These are phyloP conservation scores for Pseudogymnoascus sp. DNA, from an alignment of 2,329 filamentous ascomycete genomes.

Conservation along the genomic window DNA sequence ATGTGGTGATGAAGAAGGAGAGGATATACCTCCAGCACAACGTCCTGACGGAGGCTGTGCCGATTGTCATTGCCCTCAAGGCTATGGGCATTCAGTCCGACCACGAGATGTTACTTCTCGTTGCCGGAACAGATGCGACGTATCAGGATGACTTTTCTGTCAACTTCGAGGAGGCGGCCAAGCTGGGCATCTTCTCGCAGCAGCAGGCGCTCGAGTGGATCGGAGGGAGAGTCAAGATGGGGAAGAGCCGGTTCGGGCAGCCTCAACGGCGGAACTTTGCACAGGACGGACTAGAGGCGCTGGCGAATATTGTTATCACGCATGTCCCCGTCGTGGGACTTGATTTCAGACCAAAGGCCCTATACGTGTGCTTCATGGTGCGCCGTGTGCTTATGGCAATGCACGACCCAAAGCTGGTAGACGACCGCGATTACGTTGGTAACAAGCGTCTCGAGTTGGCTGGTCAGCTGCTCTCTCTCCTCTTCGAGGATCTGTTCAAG, in stretches of 20 bases:
- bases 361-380: constrained; percentile 96
- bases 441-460: constrained; percentile 95
- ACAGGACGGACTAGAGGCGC: constrained; percentile 85
- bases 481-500: constrained; percentile 98
- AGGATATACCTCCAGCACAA: constrained; percentile 87
- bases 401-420: constrained; percentile 80
- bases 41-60: constrained; percentile 85
- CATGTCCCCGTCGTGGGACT: constrained; percentile 87
- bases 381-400: constrained; percentile 92
- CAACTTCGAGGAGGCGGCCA: constrained; percentile 89
- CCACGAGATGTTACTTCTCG: constrained; percentile 86
- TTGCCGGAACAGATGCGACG: constrained; percentile 75
- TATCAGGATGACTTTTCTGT: constrained; percentile 94
- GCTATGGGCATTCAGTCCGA: constrained; percentile 91
- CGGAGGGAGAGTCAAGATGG: constrained; percentile 80
- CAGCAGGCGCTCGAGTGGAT: constrained; percentile 94
- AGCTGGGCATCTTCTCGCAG: constrained; percentile 80
- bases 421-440: constrained; percentile 95
- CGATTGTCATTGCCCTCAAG: constrained; percentile 87
- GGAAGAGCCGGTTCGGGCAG: constrained; percentile 46
- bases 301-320: constrained; percentile 87
- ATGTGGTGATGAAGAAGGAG: constrained; percentile 90
- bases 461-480: constrained; percentile 82
- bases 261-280: constrained; percentile 68
- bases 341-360: constrained; percentile 93